phyloP scores from a whole-genome alignment of 495 filamentous ascomycete genomes.

The Penicillium cataractarum region DNA sequence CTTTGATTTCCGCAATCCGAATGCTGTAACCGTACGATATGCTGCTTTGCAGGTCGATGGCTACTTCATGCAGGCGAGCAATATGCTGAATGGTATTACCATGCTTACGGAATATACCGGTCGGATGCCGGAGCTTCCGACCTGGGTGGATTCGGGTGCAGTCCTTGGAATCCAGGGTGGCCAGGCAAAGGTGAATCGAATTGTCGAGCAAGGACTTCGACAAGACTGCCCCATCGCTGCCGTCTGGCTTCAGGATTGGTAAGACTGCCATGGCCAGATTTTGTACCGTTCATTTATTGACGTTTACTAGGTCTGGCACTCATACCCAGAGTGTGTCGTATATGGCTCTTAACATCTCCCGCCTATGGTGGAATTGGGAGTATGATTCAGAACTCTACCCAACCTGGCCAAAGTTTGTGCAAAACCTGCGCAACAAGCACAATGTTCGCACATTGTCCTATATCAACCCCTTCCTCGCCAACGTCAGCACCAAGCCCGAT shows the following conservation, averaged over 20 bases:
- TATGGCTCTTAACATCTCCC: slow-evolving; percentile 29
- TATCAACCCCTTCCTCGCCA: slow-evolving; percentile 33
- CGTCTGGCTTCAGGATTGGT: slow-evolving; percentile 33
- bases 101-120: slow-evolving; percentile 32
- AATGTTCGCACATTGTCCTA: slow-evolving; percentile 33
- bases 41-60: slow-evolving; percentile 20
- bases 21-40: slow-evolving; percentile 28
- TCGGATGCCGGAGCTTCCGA: slow-evolving; percentile 25
- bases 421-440: slow-evolving; percentile 28
- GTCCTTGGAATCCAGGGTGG: slow-evolving; percentile 32
- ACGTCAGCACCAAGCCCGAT: slow-evolving; percentile 31
- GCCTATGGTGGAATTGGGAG: slow-evolving; percentile 41
- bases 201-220: slow-evolving; percentile 23
- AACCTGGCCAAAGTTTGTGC: slow-evolving; percentile 31
- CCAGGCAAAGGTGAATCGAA: slow-evolving; percentile 27
- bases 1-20: slow-evolving; percentile 24
- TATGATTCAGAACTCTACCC: slow-evolving; percentile 29
- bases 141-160: slow-evolving; percentile 27
- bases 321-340: slow-evolving; percentile 29
- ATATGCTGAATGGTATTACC: slow-evolving; percentile 27
- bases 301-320: slow-evolving; percentile 21
- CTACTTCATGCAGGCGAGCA: slow-evolving; percentile 28
- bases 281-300: background rate
- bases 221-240: slow-evolving; percentile 26
- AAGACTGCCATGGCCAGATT: background rate